Percentiles rank a stretch among this genome's conserved stretches.
Conservation (phyloP, 257 asterid genomes). For the Capsicum pubescens region DNA sequence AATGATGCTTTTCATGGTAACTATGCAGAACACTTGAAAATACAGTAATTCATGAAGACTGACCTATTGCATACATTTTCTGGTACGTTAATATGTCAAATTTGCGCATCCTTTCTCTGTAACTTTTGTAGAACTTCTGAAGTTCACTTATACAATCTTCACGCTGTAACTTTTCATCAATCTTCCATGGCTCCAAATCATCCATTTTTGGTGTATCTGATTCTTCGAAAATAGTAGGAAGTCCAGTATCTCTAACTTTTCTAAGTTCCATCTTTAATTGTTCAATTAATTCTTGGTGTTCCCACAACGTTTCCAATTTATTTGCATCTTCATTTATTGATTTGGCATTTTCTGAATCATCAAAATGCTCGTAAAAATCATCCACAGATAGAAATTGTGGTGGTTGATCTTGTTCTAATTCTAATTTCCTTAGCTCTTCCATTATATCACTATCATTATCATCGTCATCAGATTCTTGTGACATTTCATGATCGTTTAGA, state of each 20-base stretch:
- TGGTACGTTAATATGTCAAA: slow-evolving; percentile 93
- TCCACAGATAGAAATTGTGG: slow-evolving; percentile 44
- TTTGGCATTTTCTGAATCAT: slow-evolving; percentile 25
- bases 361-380: slow-evolving; percentile 31
- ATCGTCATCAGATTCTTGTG: slow-evolving; percentile 39
- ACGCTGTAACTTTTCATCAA: slow-evolving; percentile 67
- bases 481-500: background rate
- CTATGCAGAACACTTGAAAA: slow-evolving; percentile 1
- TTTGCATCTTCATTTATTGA: slow-evolving; percentile 52
- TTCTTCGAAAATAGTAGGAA: slow-evolving; percentile 89
- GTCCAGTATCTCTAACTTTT: slow-evolving; percentile 74
- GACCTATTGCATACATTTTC: slow-evolving; percentile 97
- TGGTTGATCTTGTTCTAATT: slow-evolving; percentile 24
- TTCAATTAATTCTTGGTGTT: slow-evolving; percentile 90
- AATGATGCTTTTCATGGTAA: background rate
- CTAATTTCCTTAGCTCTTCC: slow-evolving; percentile 39
- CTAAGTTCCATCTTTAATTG: slow-evolving; percentile 86
- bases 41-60: slow-evolving; percentile 27
- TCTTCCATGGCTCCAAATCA: slow-evolving; percentile 87
- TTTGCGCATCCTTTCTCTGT: slow-evolving; percentile 83
- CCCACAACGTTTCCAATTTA: slow-evolving; percentile 82
- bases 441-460: slow-evolving; percentile 50
- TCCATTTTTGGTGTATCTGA: slow-evolving; percentile 71
- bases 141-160: slow-evolving; percentile 78
- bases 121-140: slow-evolving; percentile 78